Evolutionary conservation across 1,284 basidiomycete genomes (phyloP), one percentile per base, ranked within the genome.

Genomic region (Cutaneotrichosporon daszewskae): DNA sequence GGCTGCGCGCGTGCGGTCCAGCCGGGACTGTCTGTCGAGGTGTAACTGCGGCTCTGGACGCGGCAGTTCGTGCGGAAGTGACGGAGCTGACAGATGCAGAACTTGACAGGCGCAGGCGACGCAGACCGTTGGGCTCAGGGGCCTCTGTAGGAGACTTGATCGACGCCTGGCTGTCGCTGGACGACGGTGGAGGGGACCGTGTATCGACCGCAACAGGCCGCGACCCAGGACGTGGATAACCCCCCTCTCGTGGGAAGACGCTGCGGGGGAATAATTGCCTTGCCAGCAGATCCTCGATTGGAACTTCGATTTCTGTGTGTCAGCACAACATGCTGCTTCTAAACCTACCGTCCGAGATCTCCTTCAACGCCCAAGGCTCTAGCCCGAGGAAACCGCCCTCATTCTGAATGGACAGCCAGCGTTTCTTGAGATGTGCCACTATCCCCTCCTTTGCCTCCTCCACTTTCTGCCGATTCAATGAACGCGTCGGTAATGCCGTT

Each of bases 361-460:
- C 92, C 62, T 89, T 84, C 44, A 92, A 67, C 1, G 84, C 81
- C 88, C 89, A 94, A 6, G 77, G 77, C 37, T 94, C 86, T 17
- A 96, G 73, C 5, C 71, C 67, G 35, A 85, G 80, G 58, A 96
- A 94, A 0, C 86, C 87, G n/a, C 80, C 79, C 32, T 82, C 80
- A 43, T 83, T 79, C 14, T 84, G 77, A 26, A 91, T 79, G n/a
- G 74, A 77, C 43, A 84, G 66, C 88, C 87, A 94, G 23, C 74
- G 56, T 35, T 66, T 60, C 41, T 76, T 76, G 9, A 90, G 62
- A 45, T 73, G 69, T 26, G 52, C 60, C 4, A 72, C 28, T 13
- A 92, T 64, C 27, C 84, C 82, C 20, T 81, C 65, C 7, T 83
- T 78, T 1, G 84, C 76, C 47, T 80, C 76, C 60, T 92, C 87